These are phyloP conservation scores for Quercus tomentella DNA, from an alignment of 331 rosid species.

Conservation along the genomic window DNA sequence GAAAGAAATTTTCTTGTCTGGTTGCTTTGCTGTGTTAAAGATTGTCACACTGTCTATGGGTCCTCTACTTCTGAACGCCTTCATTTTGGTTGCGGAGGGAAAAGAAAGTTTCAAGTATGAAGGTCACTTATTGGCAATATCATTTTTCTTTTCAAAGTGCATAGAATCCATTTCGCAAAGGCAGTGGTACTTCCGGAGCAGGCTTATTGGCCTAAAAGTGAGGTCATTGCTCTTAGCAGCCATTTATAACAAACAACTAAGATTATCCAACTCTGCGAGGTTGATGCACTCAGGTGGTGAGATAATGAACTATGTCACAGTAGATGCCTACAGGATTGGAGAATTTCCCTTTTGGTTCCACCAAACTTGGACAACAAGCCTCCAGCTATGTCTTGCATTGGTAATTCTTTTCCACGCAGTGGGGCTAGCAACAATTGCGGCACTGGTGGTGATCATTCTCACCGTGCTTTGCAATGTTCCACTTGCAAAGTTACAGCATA, in stretches of 20 bases:
- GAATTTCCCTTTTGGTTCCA: conserved; percentile 68
- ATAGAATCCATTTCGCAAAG: conserved; percentile 56
- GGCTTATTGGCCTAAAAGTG: conserved; percentile 49
- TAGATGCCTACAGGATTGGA: conserved; percentile 65
- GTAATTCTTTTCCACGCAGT: conserved; percentile 37
- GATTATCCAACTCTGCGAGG: conserved; percentile 44
- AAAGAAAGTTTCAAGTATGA: conserved; percentile 47
- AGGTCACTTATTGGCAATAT: conserved; percentile 42
- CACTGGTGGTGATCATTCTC: conserved; percentile 48
- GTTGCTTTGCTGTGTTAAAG: conserved; percentile 52
- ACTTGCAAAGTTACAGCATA: conserved; percentile 46
- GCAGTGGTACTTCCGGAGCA: conserved; percentile 51
- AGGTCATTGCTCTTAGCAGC: conserved; percentile 47
- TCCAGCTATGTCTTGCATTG: conserved; percentile 48
- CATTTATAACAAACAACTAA: conserved; percentile 38
- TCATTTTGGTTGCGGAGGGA: conserved; percentile 52
- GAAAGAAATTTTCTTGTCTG: conserved; percentile 45
- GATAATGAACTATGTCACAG: conserved; percentile 56
- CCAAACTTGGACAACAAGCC: conserved; percentile 50
- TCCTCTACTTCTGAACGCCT: conserved; percentile 54
- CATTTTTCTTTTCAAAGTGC: conserved; percentile 44
- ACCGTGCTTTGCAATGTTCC: conserved; percentile 44
- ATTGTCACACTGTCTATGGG: conserved; percentile 31
- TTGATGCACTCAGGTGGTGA: conserved; percentile 55
- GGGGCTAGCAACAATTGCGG: conserved; percentile 51